Base-by-base conservation (phyloP, 2,329 filamentous ascomycete species). In the Dothistroma septosporum region DNA sequence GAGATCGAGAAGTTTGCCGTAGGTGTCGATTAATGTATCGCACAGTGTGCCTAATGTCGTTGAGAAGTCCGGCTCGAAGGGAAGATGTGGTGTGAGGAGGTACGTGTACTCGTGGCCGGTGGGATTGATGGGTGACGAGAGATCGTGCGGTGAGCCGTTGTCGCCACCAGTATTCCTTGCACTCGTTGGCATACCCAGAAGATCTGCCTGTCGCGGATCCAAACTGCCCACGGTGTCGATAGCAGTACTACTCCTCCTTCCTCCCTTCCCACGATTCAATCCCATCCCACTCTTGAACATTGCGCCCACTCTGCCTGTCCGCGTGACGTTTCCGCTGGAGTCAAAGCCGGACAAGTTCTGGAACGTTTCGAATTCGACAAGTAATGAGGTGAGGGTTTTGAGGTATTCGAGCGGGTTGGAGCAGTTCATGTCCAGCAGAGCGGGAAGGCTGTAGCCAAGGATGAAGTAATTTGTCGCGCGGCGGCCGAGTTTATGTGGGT, bases 61-160 rank as follows among this genome's bases (percentile, higher is more conserved):
- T 75, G 93, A 94, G 71, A 96, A 99, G 76, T 99, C 94, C 0
- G 94, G 94, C 66, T 97, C 92, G 72, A 99, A 99, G 0, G 94
- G 94, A 53, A 99, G 78, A 16, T 87, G 88, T 0, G 94, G 94
- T n/a, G 93, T 97, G 21, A 97, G 82, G 1, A 99, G 82, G 73
- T 93, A 87, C 0, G 87, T 86, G 74, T 97, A 99, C 70, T 95
- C 91, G 41, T 92, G 91, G 0, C 89, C 88, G 47, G 90, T 78
- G 24, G 91, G 81, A 64, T 91, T 89, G 63, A 70, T 52, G 55
- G 69, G 68, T 22, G 65, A 65, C 16, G 61, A 60, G 31, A 63
- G 53, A 16, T 73, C 69, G 10, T 57, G 54, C 4, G 71, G 70
- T 11, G 64, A 68, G 11, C 50, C 50, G n/a, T 60, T 63, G 7